Evolutionary conservation across 148 eudicot species (phyloP), one percentile per base, ranked within the genome.

Genomic region (Camellia granthamiana): DNA sequence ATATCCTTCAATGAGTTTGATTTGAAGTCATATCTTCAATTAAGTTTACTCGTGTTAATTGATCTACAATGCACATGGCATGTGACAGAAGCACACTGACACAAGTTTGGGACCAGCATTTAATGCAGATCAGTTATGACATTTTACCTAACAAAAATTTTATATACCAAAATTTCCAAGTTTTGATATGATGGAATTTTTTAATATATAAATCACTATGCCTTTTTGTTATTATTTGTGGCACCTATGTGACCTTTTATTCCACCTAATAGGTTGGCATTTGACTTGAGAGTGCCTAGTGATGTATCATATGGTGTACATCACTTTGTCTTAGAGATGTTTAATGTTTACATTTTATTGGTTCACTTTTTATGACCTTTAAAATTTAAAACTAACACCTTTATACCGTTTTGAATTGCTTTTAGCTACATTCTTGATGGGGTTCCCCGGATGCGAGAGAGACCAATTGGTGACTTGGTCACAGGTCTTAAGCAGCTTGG

Each of bases 361-460:
- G 21, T 30, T 12, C 7, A 15, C 3, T 1, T 30, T 30, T 30
- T 30, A 30, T 30, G 38, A 30, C 38, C 38, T 30, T 30, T 30
- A 30, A 19, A 19, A 13, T 18, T 12, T 72, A 72, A 38, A 74
- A 16, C 2, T 60, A 16, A 47, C 7, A 9, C 7, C 8, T 60
- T 16, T 23, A 55, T 55, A 78, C 7, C 15, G 18, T 44, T 56
- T 79, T 30, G 12, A 51, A 47, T 77, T 51, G 15, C 61, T 78
- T 78, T 73, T 88, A 96, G 98, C 81, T 96, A 94, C 77, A 83
- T 96, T 55, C 98, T 96, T 79, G 99, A 96, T 81, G 98, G 99
- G 77, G 98, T 96, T 72, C 99, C 99, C 38, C 88, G 98, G 80
- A 96, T 96, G 98, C 91, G 99, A 78, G 99, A 96, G 93, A 90